These are phyloP conservation scores for Chimonanthus salicifolius DNA, from an alignment of 164 flowering plant species.

Conservation along the genomic window DNA sequence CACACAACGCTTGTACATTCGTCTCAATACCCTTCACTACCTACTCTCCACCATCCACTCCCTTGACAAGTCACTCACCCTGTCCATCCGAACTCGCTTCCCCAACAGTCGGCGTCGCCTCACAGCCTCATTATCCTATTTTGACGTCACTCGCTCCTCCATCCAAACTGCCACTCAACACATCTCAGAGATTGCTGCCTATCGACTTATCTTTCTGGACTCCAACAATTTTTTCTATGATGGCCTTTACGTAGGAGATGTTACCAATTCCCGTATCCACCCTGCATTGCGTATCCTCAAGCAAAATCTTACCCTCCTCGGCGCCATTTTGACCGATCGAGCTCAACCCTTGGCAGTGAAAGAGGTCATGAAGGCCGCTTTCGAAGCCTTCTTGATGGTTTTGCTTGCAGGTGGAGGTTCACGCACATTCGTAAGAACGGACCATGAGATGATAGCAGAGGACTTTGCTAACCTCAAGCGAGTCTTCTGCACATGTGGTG, in stretches of 20 bases:
- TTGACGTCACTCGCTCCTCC: conserved; percentile 44
- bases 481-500: conserved; percentile 59
- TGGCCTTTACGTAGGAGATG: conserved; percentile 54
- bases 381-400: conserved; percentile 81
- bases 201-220: conserved; percentile 81
- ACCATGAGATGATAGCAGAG: conserved; percentile 67
- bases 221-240: conserved; percentile 64
- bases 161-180: conserved; percentile 53
- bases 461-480: conserved; percentile 69
- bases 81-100: conserved; percentile 35
- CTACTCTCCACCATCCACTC: conserved; percentile 56
- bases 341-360: conserved; percentile 69
- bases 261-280: conserved; percentile 55
- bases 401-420: conserved; percentile 80
- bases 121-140: conserved; percentile 30
- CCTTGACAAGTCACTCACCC: conserved; percentile 61
- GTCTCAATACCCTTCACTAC: conserved; percentile 87
- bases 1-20: conserved; percentile 89
- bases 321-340: conserved; percentile 54
- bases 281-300: conserved; percentile 76
- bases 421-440: conserved; percentile 44
- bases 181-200: conserved; percentile 83
- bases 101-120: conserved; percentile 22
- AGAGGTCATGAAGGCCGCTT: conserved; percentile 81
- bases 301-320: conserved; percentile 71